Conservation (phyloP, 108 stramenopile species). For the Discostella pseudostelligera region DNA sequence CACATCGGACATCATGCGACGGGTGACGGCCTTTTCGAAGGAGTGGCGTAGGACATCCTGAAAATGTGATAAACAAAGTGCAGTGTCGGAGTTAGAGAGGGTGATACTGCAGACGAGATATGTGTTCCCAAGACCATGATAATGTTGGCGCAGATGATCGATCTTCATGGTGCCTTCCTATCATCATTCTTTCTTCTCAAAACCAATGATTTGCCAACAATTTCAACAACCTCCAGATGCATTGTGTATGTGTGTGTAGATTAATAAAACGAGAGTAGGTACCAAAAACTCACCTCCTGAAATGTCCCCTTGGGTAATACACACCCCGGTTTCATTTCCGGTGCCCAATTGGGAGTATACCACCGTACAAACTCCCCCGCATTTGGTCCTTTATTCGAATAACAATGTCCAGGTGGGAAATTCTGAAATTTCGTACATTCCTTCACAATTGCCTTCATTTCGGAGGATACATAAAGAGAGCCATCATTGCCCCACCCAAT, state of each 20-base stretch:
- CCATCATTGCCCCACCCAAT: slow-evolving; percentile 97
- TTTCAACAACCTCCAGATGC: too few relatives aligned
- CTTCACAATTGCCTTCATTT: slow-evolving; percentile 90
- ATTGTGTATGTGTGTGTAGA: too few relatives aligned
- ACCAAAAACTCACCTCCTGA: slow-evolving; percentile 64
- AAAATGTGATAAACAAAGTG: not conserved
- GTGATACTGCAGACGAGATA: too few relatives aligned
- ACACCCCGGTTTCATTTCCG: slow-evolving; percentile 81
- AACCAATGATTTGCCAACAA: too few relatives aligned
- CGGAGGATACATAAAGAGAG: slow-evolving; percentile 85
- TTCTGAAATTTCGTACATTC: slow-evolving; percentile 85
- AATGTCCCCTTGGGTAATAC: slow-evolving; percentile 62
- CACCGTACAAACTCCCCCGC: slow-evolving; percentile 85
- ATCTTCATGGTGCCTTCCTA: too few relatives aligned
- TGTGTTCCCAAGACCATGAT: too few relatives aligned
- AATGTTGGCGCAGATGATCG: too few relatives aligned
- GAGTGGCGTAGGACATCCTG: slow-evolving; percentile 78
- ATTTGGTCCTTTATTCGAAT: slow-evolving; percentile 75
- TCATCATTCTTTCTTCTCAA: too few relatives aligned
- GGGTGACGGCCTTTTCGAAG: slow-evolving; percentile 91
- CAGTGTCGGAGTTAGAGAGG: too few relatives aligned
- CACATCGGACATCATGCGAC: slow-evolving; percentile 99
- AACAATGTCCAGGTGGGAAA: slow-evolving; percentile 97
- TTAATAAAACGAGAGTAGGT: slow-evolving; percentile 6
- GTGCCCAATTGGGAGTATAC: slow-evolving; percentile 93